Percentiles rank a stretch among this genome's conserved stretches.
phyloP scores from a whole-genome alignment of 1,284 basidiomycete species.

The Puccinia triticina region DNA sequence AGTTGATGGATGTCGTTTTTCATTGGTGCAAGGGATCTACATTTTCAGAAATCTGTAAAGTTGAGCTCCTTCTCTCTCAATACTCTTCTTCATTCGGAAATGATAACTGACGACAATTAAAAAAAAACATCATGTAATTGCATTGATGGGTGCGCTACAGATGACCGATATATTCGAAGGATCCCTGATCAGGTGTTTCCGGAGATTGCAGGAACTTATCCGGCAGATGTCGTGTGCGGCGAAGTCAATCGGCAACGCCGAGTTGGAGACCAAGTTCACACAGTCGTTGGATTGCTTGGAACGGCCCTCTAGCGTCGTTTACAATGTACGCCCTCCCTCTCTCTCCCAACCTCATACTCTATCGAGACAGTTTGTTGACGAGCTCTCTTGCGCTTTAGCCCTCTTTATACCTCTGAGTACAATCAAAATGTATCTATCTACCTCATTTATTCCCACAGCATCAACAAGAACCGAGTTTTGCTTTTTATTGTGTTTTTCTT shows the following conservation, averaged over 20 bases:
- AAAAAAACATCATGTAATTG: not conserved
- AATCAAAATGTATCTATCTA: not conserved
- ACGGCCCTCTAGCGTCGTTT: constrained; percentile 59
- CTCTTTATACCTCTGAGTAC: constrained; percentile 37
- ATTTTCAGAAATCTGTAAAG: constrained; percentile 95
- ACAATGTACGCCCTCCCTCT: constrained; percentile 50
- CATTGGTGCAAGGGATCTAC: constrained; percentile 98
- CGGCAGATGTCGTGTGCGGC: constrained; percentile 59
- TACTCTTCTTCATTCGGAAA: not conserved
- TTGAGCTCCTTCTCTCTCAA: constrained; percentile 60
- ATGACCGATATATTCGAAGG: constrained; percentile 60
- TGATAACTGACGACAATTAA: constrained; percentile 6
- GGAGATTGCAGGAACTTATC: constrained; percentile 59
- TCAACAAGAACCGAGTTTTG: too few species aligned
- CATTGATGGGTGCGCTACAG: constrained; percentile 11
- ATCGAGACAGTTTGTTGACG: not conserved
- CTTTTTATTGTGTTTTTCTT: too few species aligned
- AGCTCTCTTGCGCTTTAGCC: constrained; percentile 9
- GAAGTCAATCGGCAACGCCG: constrained; percentile 60
- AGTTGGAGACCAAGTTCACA: constrained; percentile 58
- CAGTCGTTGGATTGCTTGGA: constrained; percentile 57
- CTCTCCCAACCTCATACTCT: too few species aligned
- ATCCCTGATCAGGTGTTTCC: constrained; percentile 59
- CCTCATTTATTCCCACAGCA: not conserved
- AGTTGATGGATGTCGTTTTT: constrained; percentile 94